Evolutionary conservation across 768 basidiomycete genomes (phyloP), one percentile per base, ranked within the genome.

Genomic region (Tricholoma hemisulphureum): DNA sequence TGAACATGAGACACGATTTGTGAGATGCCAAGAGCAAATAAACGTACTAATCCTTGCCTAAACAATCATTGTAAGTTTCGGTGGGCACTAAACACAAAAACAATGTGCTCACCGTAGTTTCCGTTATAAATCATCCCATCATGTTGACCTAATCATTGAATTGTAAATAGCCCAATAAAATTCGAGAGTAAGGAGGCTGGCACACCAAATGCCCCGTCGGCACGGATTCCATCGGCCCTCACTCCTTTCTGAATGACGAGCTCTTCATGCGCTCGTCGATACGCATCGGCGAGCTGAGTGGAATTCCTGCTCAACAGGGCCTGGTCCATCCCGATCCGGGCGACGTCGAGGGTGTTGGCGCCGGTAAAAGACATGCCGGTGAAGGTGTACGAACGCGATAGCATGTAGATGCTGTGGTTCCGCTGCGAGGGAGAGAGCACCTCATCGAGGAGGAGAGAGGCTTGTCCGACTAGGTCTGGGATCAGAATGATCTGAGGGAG

Each of bases 111-210:
- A 77, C 80, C 88, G 61, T 91, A 90, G 63, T 89, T 89, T 29
- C 88, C 88, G 57, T 85, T 87, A 63, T 88, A 89, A 4, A 87
- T 66, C 23, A 88, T 75, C 13, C 88, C 88, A 32, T 66, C 71
- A 67, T 90, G 88, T 69, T 89, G 80, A 16, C 75, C 77, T 79
- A 31, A 52, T 18, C 10, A 20, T 23, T 14, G 8, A 32, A 72
- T 74, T 13, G 78, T 78, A 34, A 52, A 18, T 41, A 31, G 29
- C 23, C 4, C 51, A 20, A 11, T 23, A 39, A 16, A 28, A n/a
- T 3, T 8, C 8, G 16, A 18, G 2, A 34, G 32, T n/a, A 57
- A 80, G 68, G 18, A 29, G 26, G 7, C 21, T 11, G 18, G 51
- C 69, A 59, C 63, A 75, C 79, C 78, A 59, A 83, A 83, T 29